Base-by-base conservation (phyloP, 106 monocot genomes). In the Dioscorea dumetorum region DNA sequence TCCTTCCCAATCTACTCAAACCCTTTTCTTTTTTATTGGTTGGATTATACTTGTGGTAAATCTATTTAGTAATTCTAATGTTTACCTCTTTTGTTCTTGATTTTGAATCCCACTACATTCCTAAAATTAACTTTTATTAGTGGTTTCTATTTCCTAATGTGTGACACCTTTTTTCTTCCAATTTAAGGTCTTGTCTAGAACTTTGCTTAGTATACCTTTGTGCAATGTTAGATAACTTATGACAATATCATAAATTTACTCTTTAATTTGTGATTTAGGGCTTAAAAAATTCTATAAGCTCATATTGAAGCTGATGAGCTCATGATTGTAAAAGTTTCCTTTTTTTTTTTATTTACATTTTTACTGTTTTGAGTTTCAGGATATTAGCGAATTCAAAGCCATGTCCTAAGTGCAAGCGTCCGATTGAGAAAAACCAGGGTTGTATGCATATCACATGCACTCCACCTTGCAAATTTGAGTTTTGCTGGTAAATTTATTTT, bases 361-460 rank as follows among this genome's bases (percentile, higher is more conserved):
- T 32, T 72, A 4, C 48, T 48, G n/a, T n/a, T 65, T n/a, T 51
- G 32, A 11, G 22, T 16, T 67, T 65, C 85, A 88, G 92, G 88
- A 93, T 93, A 73, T 79, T 93, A 74, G 92, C 92, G 19, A 88
- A 93, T 67, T 93, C 92, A 3, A 93, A 93, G 24, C 92, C 92
- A 11, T 93, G 92, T 72, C 92, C 92, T 18, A 93, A 85, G 73
- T 93, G 92, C 61, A 93, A 88, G 67, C 73, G 87, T 20, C 88
- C 88, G 41, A 93, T 93, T 67, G 92, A 93, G 67, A 88, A 93
- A 72, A 93, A 93, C 66, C 88, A 93, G 76, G 92, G 92, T 34
- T 93, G 92, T 41, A 93, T 93, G 88, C 92, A 93, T 77, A 88
- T 92, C 18, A 88, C 87, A 53, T 93, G 92, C 67, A 83, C 92